Base-by-base conservation (phyloP, 148 eudicot species). In the Rhododendron vialii region DNA sequence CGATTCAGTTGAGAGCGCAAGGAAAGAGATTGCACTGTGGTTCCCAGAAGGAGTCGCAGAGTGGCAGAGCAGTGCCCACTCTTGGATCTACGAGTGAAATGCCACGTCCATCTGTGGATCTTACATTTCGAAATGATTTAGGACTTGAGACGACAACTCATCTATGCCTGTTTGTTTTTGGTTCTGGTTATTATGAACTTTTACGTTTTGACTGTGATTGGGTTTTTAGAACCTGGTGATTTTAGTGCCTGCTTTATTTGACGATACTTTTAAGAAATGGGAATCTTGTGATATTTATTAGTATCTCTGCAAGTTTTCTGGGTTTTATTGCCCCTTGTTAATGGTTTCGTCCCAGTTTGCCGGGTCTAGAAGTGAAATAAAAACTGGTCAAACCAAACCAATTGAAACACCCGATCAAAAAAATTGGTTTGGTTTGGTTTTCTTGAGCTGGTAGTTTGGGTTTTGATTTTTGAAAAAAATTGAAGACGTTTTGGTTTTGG, bases 1-100 rank as follows among this genome's bases (percentile, higher is more conserved):
- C 74, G 97, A 96, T 82, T 84, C 96, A 24, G 94, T 95, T 43
- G 98, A 95, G 85, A 96, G 96, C n/a, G 99, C 92, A 28, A 91
- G 87, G 79, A 93, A 96, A 74, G 99, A 96, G 93, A 96, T 96
- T 85, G 96, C 93, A 24, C 91, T 96, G 53, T 95, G 99, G 98
- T 96, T 95, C 92, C 98, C 98, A 0, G 96, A 96, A 86, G 96
- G 99, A 11, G 67, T 87, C 35, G 94, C 92, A 17, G 84, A 88
- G 88, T 94, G 98, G 99, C 87, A 88, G 91, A 95, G 98, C 94
- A 93, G 98, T 90, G 89, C 90, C 78, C 91, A 93, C 90, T 85
- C 94, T 1, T 97, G 99, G 98, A 93, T 97, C 88, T 93, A 94
- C 65, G 98, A 95, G 83, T 94, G 90, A 92, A 87, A 38, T 45